Evolutionary conservation across 768 basidiomycete species (phyloP).

Genomic region (Boletus edulis): DNA sequence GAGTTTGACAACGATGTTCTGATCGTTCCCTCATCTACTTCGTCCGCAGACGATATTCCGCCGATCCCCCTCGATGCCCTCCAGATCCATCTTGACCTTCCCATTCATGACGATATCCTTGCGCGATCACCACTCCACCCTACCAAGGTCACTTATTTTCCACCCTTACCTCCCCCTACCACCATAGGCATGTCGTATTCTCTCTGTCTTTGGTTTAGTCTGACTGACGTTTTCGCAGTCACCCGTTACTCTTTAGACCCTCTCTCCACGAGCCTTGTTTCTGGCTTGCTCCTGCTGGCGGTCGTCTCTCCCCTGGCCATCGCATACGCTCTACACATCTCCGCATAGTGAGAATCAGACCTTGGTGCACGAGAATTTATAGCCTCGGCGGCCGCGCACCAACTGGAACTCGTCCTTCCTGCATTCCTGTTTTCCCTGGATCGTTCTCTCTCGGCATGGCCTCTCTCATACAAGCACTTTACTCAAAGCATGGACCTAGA

Average conservation of each 20-base stretch:
- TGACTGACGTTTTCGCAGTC: conserved; percentile 8
- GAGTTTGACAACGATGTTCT: conserved; percentile 28
- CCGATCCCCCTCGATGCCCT: conserved; percentile 16
- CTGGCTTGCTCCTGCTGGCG: conserved; percentile 14
- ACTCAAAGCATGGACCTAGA: conserved; percentile 14
- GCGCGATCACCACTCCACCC: conserved; percentile 24
- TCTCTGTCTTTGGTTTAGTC: not conserved
- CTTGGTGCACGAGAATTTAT: not conserved
- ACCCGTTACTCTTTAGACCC: conserved; percentile 6
- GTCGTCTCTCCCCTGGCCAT: conserved; percentile 18
- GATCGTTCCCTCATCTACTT: conserved; percentile 17
- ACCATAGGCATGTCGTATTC: conserved; percentile 14
- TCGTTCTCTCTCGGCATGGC: conserved; percentile 8
- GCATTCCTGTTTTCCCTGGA: not conserved
- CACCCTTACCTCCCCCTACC: conserved; percentile 13
- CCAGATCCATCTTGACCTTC: conserved; percentile 28
- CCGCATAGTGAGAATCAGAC: not conserved
- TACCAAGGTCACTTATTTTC: conserved; percentile 25
- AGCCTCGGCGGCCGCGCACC: not conserved
- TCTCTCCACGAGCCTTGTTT: conserved; percentile 12
- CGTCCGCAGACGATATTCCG: not conserved
- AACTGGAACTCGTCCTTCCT: not conserved
- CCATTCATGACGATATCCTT: conserved; percentile 23
- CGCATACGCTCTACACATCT: conserved; percentile 14
- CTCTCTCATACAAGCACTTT: conserved; percentile 6